Evolutionary conservation across 352 stramenopile species (phyloP).

Genomic region (Pythium sp.): DNA sequence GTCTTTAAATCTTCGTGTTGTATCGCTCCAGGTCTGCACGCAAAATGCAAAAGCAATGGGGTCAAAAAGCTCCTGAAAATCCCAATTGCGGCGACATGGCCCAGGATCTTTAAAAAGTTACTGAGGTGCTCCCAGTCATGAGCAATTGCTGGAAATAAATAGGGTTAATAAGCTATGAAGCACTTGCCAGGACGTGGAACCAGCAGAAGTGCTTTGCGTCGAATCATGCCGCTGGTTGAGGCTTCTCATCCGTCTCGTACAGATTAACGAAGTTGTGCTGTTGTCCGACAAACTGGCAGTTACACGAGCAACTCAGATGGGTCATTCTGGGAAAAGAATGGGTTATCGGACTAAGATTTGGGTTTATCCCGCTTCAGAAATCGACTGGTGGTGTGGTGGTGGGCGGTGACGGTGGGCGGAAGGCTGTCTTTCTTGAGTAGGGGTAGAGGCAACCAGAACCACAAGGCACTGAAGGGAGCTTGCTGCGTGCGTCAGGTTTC

Average conservation of each 20-base stretch:
- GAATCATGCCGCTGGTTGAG: slow-evolving; percentile 5
- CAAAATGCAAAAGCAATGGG: background rate
- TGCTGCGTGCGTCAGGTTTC: background rate
- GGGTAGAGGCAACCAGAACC: too few species aligned
- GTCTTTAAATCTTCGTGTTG: too few species aligned
- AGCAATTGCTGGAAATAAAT: too few species aligned
- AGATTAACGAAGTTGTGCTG: background rate
- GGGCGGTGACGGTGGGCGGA: too few species aligned
- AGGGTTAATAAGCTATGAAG: too few species aligned
- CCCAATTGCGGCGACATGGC: background rate
- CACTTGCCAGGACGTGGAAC: too few species aligned
- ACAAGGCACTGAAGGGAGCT: background rate
- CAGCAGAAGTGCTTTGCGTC: background rate
- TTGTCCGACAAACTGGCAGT: background rate
- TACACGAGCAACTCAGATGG: background rate
- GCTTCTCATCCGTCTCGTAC: background rate
- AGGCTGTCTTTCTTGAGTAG: background rate
- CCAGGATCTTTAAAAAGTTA: too few species aligned
- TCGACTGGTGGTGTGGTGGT: background rate
- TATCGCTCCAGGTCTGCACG: background rate
- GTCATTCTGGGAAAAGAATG: background rate
- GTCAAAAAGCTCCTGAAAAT: background rate
- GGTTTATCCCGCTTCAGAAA: background rate
- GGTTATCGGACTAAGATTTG: background rate
- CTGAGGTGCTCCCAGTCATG: too few species aligned